Evolutionary conservation across 2,329 filamentous ascomycete genomes (phyloP).

Genomic region (Pseudogymnoascus sp.): DNA sequence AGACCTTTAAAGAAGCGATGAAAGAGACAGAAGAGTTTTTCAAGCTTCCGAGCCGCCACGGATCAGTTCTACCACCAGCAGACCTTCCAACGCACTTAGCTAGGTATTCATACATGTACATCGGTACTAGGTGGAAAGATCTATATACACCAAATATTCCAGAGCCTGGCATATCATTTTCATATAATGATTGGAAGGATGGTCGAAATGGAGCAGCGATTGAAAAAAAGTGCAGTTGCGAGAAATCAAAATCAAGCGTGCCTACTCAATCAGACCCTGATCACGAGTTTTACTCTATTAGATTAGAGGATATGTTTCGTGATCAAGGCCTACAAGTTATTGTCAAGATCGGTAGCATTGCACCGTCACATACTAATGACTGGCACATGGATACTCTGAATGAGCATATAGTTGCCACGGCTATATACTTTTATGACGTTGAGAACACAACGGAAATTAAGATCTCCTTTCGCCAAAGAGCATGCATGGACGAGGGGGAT

Average conservation of each 20-base stretch:
- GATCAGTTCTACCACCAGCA: not conserved
- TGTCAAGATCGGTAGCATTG: conserved; percentile 51
- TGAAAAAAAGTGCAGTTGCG: not conserved
- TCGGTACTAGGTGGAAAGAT: not conserved
- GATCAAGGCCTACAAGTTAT: conserved; percentile 29
- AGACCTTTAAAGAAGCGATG: not conserved
- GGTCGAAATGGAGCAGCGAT: not conserved
- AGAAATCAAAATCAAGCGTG: not conserved
- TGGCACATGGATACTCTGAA: conserved; percentile 39
- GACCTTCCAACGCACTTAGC: not conserved
- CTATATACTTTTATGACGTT: conserved; percentile 40
- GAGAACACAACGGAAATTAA: conserved; percentile 37
- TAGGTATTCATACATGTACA: not conserved
- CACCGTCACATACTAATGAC: conserved; percentile 40
- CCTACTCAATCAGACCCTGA: not conserved
- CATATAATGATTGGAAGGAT: conserved; percentile 8
- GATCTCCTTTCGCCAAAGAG: conserved; percentile 33
- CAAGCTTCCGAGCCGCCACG: not conserved
- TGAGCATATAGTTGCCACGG: conserved; percentile 44
- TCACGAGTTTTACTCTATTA: not conserved
- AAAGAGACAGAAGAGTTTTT: not conserved
- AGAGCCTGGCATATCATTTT: conserved; percentile 1
- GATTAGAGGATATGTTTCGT: not conserved
- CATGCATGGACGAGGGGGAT: not conserved
- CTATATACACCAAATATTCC: not conserved